Evolutionary conservation across 371 early-diverging fungal species (phyloP).

Genomic region (Globomyces sp.): DNA sequence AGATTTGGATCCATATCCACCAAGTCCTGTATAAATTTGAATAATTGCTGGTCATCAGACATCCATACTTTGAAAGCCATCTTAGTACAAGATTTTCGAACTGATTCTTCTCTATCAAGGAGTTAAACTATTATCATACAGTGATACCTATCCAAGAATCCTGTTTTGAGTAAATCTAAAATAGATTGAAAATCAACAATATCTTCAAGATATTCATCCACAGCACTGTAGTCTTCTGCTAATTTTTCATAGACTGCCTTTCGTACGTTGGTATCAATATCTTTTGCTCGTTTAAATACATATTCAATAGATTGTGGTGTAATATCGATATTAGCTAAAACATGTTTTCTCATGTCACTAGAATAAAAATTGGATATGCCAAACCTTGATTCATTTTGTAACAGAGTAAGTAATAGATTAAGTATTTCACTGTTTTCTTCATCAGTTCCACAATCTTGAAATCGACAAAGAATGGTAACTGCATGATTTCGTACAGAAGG

Average conservation of each 20-base stretch:
- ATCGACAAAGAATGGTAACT: constrained; percentile 71
- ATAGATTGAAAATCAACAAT: not conserved
- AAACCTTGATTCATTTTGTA: constrained; percentile 70
- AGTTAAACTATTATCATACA: not conserved
- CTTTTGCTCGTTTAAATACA: constrained; percentile 74
- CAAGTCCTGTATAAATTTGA: not conserved
- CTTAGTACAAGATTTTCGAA: not conserved
- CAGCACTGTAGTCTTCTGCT: constrained; percentile 47
- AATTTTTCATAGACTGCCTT: constrained; percentile 66
- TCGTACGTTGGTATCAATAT: constrained; percentile 68
- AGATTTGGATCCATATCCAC: not conserved
- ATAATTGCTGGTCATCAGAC: not conserved
- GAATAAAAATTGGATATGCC: no score
- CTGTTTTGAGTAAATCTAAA: not conserved
- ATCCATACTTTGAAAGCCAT: constrained; percentile 10
- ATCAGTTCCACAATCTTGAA: constrained; percentile 62
- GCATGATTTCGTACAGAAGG: constrained; percentile 76
- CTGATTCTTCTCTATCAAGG: constrained; percentile 3
- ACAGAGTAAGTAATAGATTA: constrained; percentile 58
- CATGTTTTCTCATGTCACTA: constrained; percentile 81
- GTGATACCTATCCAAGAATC: not conserved
- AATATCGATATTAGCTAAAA: constrained; percentile 72
- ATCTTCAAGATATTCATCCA: constrained; percentile 1
- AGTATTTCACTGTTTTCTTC: constrained; percentile 62
- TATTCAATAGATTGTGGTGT: constrained; percentile 61